Conservation (phyloP, 164 flowering plant species). For the Magnolia officinalis region DNA sequence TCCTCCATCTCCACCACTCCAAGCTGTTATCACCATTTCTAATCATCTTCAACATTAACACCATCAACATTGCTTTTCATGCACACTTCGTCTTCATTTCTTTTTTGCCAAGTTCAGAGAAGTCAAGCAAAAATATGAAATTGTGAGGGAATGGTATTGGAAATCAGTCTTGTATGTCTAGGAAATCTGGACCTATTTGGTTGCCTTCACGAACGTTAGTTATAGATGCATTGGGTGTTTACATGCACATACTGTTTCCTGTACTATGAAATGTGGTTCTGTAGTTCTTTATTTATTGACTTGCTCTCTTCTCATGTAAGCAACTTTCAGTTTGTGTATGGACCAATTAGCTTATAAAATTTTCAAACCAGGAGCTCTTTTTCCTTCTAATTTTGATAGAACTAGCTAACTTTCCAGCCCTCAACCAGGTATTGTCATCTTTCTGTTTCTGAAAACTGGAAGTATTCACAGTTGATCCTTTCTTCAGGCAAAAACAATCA, state of each 20-base stretch:
- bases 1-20: no score
- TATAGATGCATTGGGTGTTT: neutral
- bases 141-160: no score
- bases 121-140: no score
- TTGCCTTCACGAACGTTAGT: neutral
- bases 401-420: neutral
- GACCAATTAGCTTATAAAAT: neutral
- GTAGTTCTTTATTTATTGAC: no score
- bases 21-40: no score
- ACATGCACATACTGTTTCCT: neutral
- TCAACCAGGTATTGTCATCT: neutral
- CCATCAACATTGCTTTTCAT: no score
- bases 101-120: no score
- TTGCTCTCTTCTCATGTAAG: no score
- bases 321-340: no score
- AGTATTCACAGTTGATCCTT: neutral
- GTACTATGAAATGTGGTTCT: neutral
- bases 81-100: no score
- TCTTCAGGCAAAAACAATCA: conserved; percentile 52
- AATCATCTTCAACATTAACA: no score
- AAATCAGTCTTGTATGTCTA: neutral
- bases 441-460: neutral
- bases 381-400: neutral
- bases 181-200: neutral
- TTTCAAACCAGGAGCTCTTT: neutral